These are phyloP conservation scores for Hevea brasiliensis DNA, from an alignment of 345 rosid genomes.

Conservation along the genomic window DNA sequence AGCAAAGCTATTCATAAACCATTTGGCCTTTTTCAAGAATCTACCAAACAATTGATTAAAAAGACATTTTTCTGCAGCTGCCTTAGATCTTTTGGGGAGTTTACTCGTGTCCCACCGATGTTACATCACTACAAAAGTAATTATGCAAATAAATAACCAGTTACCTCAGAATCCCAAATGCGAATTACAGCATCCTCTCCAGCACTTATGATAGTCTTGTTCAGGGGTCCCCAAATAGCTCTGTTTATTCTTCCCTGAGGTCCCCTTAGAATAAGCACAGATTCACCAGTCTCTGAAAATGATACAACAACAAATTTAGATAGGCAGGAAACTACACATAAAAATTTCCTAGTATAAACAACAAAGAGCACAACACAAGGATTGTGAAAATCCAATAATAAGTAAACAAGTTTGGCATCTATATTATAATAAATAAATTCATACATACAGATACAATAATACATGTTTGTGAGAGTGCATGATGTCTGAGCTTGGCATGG, in stretches of 20 bases:
- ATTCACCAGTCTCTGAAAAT: slow-evolving; percentile 63
- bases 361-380: neutral
- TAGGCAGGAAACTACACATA: neutral
- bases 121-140: neutral
- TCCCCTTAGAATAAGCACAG: slow-evolving; percentile 59
- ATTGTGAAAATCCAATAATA: neutral
- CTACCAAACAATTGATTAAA: neutral
- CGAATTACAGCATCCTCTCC: slow-evolving; percentile 89
- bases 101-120: too few species aligned
- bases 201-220: slow-evolving; percentile 72
- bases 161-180: slow-evolving; percentile 94
- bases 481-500: neutral
- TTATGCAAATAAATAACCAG: neutral
- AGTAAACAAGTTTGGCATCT: neutral
- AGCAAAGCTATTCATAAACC: too few species aligned
- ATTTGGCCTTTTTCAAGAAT: neutral
- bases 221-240: slow-evolving; percentile 96
- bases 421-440: neutral
- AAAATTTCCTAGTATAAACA: neutral
- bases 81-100: neutral
- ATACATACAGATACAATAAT: neutral
- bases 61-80: neutral
- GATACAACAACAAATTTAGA: neutral
- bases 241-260: slow-evolving; percentile 83
- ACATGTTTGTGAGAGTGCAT: neutral